phyloP scores from a whole-genome alignment of 495 filamentous ascomycete species.

The Baudoinia panamericana region DNA sequence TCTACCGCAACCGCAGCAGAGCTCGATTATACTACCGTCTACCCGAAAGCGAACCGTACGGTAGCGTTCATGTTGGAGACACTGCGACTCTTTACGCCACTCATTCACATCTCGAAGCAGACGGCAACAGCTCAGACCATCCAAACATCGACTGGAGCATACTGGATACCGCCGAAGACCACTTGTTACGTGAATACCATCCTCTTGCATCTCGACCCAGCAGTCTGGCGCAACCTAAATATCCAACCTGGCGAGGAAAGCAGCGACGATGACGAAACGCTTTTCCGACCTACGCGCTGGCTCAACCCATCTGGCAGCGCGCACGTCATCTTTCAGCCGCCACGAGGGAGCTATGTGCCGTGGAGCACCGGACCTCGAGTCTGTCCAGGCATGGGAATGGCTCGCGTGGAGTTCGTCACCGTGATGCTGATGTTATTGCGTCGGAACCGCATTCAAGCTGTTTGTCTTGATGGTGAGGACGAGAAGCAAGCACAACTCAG shows the following conservation, averaged over 20 bases:
- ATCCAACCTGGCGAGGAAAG: background rate
- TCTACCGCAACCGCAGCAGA: constrained; percentile 16
- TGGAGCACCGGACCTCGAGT: constrained; percentile 18
- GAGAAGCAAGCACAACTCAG: constrained; percentile 5
- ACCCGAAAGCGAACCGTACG: constrained; percentile 33
- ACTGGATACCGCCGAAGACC: constrained; percentile 26
- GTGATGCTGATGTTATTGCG: constrained; percentile 16
- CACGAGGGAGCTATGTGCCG: constrained; percentile 13
- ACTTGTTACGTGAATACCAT: constrained; percentile 24
- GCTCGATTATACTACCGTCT: constrained; percentile 27
- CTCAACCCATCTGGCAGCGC: constrained; percentile 8
- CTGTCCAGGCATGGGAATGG: constrained; percentile 22
- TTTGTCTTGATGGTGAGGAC: constrained; percentile 9
- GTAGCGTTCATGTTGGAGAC: constrained; percentile 41
- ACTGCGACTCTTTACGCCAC: constrained; percentile 38
- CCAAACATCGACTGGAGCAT: constrained; percentile 13
- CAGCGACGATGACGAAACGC: constrained; percentile 7
- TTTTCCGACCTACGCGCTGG: constrained; percentile 15
- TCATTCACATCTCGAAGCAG: constrained; percentile 33
- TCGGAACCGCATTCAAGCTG: constrained; percentile 12
- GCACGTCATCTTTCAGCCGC: constrained; percentile 16
- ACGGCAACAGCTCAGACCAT: constrained; percentile 26
- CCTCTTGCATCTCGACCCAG: constrained; percentile 20
- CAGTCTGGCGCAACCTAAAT: constrained; percentile 22
- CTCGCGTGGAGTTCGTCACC: constrained; percentile 20